Base-by-base conservation (phyloP, 106 monocot genomes). In the Triglochin maritima region DNA sequence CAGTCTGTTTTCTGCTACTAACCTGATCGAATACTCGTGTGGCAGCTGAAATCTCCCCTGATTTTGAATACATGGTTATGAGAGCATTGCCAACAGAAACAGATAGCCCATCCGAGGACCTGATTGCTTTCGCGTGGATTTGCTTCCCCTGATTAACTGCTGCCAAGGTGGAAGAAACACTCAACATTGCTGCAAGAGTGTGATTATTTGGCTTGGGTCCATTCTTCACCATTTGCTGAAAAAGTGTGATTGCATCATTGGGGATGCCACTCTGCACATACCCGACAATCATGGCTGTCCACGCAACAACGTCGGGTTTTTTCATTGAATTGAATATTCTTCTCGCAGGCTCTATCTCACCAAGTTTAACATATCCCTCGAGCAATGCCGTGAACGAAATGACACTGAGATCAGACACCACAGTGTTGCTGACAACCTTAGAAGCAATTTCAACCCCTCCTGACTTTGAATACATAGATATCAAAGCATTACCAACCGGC, bases 231-330 rank as follows among this genome's bases (percentile, higher is more conserved):
- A 96, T 90, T 62, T 69, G 9, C 60, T 71, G 65, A 55, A 90
- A 90, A 44, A 88, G 78, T 11, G 81, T 71, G 46, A 96, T 69
- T 2, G 90, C 87, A n/a, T 85, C 87, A 76, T 43, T 61, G 57
- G 87, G 74, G 69, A 69, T 72, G 14, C 85, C 83, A 66, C 86
- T 87, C 68, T 90, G 90, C 61, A 79, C 76, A 67, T 96, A 90
- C 15, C 95, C 90, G 0, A 96, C 95, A 47, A 90, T 86, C 85
- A 88, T 96, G 54, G 95, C 95, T 0, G 95, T 96, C 95, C 95
- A 96, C 4, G 85, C 90, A 64, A 96, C 78, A 17, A 90, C 90
- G 80, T 90, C 95, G 6, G 64, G 83, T 29, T 79, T 64, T 48
- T 83, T 80, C 85, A 90, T 88, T 17, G 66, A 79, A 48, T 86